Evolutionary conservation across 305 asterid genomes (phyloP).

Genomic region (Rubia occidens): DNA sequence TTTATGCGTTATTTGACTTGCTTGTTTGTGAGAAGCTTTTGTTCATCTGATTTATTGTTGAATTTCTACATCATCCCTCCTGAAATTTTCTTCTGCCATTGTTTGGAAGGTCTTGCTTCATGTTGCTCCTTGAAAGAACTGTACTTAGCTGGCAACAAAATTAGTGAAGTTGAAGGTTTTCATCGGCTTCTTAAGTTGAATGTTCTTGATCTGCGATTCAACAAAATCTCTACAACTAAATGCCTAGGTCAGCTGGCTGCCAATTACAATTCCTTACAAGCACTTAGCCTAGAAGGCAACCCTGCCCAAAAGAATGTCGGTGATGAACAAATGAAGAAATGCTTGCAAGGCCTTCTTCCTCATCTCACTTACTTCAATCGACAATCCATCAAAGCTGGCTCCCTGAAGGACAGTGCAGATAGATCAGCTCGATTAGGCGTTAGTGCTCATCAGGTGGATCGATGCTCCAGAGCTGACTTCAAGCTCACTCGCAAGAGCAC

Average conservation of each 20-base stretch:
- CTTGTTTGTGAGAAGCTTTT: background rate
- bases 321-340: slow-evolving; percentile 71
- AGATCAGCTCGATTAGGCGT: slow-evolving; percentile 57
- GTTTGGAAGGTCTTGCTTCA: slow-evolving; percentile 63
- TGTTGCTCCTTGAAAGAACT: slow-evolving; percentile 86
- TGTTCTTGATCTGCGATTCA: slow-evolving; percentile 78
- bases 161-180: slow-evolving; percentile 95
- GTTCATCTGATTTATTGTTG: background rate
- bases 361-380: slow-evolving; percentile 65
- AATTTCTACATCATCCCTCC: background rate
- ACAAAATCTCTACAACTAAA: slow-evolving; percentile 85
- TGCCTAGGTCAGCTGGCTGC: slow-evolving; percentile 94
- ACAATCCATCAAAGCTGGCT: slow-evolving; percentile 54
- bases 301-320: slow-evolving; percentile 90
- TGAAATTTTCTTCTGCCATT: slow-evolving; percentile 9
- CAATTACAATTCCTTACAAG: slow-evolving; percentile 73
- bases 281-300: slow-evolving; percentile 83
- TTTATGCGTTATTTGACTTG: background rate
- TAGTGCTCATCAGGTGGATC: slow-evolving; percentile 49
- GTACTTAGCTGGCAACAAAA: slow-evolving; percentile 89
- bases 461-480: slow-evolving; percentile 42
- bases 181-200: slow-evolving; percentile 85
- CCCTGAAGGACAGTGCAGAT: slow-evolving; percentile 57
- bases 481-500: slow-evolving; percentile 49
- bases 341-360: slow-evolving; percentile 72